A percentile compares a stretch with the other conserved stretches of the same genome.
phyloP scores from a whole-genome alignment of 352 stramenopile species.

The Globisporangium cylindrosporum region DNA sequence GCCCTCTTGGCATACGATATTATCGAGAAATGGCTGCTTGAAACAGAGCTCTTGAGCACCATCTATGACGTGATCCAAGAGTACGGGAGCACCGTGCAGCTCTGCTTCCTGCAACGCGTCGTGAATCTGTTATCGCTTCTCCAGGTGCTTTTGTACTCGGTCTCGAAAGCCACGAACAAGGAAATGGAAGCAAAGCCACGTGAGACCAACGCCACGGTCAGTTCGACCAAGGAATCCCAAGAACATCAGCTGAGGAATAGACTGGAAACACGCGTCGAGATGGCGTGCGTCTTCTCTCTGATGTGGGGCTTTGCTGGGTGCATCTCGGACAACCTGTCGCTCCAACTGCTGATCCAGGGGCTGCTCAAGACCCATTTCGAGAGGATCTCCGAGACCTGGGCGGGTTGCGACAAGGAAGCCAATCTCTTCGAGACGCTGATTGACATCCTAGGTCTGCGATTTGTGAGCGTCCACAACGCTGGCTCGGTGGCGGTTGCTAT shows the following conservation, averaged over 20 bases:
- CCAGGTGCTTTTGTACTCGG: conserved; percentile 31
- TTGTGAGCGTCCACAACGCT: conserved; percentile 21
- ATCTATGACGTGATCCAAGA: conserved; percentile 26
- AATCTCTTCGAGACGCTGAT: conserved; percentile 45
- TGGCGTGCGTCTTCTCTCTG: conserved; percentile 48
- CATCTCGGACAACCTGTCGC: conserved; percentile 11
- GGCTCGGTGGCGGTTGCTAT: neutral
- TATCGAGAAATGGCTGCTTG: conserved; percentile 22
- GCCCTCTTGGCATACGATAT: conserved; percentile 21
- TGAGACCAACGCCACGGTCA: neutral
- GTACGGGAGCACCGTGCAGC: conserved; percentile 21
- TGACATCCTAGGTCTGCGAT: conserved; percentile 28
- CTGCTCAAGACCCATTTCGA: conserved; percentile 30
- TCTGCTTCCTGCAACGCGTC: conserved; percentile 42
- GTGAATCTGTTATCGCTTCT: conserved; percentile 43
- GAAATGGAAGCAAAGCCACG: conserved; percentile 1
- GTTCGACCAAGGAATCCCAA: neutral
- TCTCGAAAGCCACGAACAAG: conserved; percentile 3
- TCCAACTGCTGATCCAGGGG: conserved; percentile 32
- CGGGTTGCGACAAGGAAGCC: conserved; percentile 14
- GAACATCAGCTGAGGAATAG: conserved; percentile 7
- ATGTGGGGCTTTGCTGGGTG: conserved; percentile 48
- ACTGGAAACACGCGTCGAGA: conserved; percentile 40
- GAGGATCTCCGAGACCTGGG: conserved; percentile 28
- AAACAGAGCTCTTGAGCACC: conserved; percentile 23